Evolutionary conservation across 352 stramenopile genomes (phyloP).

Genomic region (Phytophthora macrochlamydospora): DNA sequence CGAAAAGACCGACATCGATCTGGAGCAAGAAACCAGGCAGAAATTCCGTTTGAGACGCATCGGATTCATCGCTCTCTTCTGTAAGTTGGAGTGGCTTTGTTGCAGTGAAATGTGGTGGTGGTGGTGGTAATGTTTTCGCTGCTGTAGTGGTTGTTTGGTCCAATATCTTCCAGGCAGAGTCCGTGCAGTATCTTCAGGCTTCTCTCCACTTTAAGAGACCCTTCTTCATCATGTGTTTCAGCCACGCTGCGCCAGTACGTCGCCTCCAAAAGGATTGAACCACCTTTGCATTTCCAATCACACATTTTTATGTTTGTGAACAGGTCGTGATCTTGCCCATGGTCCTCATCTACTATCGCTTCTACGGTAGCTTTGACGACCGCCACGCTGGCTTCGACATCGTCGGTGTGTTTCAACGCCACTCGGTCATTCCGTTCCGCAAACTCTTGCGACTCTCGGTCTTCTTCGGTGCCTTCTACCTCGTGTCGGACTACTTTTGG

Average conservation of each 20-base stretch:
- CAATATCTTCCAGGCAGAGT: conserved; percentile 13
- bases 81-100: neutral
- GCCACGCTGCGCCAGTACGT: conserved; percentile 32
- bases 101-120: neutral
- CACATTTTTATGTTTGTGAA: neutral
- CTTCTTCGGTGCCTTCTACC: conserved; percentile 53
- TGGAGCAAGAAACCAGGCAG: neutral
- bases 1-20: neutral
- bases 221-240: conserved; percentile 52
- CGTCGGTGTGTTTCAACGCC: conserved; percentile 29
- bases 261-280: too few relatives aligned
- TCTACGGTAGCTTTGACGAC: conserved; percentile 25
- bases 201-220: conserved; percentile 19
- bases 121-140: neutral
- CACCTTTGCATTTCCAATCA: too few relatives aligned
- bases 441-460: conserved; percentile 34
- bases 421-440: conserved; percentile 36
- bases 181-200: conserved; percentile 9
- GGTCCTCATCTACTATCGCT: conserved; percentile 37
- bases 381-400: conserved; percentile 21
- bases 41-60: neutral
- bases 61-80: neutral
- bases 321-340: conserved; percentile 41
- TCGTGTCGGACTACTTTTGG: conserved; percentile 64
- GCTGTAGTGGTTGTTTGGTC: conserved; percentile 14